Evolutionary conservation across 2,329 filamentous ascomycete species (phyloP), one percentile per base, ranked within the genome.

Genomic region (Chrysoporthe austroafricana): DNA sequence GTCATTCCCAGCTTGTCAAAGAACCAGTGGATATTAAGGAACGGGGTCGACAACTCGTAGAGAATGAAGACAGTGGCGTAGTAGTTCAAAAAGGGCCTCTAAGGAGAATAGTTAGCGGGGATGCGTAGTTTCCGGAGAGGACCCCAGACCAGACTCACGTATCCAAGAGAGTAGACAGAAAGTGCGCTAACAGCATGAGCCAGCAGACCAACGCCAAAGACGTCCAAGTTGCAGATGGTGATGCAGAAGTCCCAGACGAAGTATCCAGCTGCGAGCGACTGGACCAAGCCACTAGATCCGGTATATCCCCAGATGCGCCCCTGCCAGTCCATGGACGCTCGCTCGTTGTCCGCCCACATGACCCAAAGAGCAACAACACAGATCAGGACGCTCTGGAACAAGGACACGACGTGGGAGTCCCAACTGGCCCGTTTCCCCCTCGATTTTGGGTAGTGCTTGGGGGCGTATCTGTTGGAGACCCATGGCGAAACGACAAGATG

Each of bases 11-110:
- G 82, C 82, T 96, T 96, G 80, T 96, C 93, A 79, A 91, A 92
- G 82, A 96, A 96, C 93, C 93, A 96, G 82, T 96, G 93, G 76
- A 95, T 86, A 77, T 96, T 96, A 67, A 96, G 85, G 78, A 96
- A 94, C 8, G 92, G 92, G 4, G 90, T 91, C 36, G 91, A 94
- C 50, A 96, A 86, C 79, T 96, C 93, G 86, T 94, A 96, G 68
- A 96, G 89, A 74, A 96, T 92, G 79, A 96, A 96, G 69, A 88
- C 88, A 66, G 86, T 86, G 66, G 87, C 91, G 79, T 96, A 96
- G 82, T 90, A 94, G 81, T 95, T 94, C 71, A 94, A 85, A 74
- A 95, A 94, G 1, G 93, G 93, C 69, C 91, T 86, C 92, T 96
- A 75, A 0, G 13, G 13, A n/a, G 21, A 16, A 46, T 9, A 39